Evolutionary conservation across 805 yeast genomes (phyloP), one percentile per base, ranked within the genome.

Genomic region (Ogataea kodamae): DNA sequence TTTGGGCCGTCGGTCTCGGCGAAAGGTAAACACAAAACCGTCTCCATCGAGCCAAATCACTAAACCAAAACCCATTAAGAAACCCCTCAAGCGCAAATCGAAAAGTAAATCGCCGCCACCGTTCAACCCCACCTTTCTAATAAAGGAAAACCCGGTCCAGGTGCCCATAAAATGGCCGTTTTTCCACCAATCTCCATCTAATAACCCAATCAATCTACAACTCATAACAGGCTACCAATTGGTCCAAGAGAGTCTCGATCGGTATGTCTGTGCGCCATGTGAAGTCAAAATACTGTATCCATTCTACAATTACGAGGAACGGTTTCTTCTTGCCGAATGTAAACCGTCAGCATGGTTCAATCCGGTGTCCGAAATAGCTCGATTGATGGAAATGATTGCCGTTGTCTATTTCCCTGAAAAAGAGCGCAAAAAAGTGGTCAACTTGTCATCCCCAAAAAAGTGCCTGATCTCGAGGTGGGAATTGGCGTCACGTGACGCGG

Each of bases 281-380:
- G 50, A 42, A 21, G 48, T 63, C 15, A 31, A 47, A 3, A 46
- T 62, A 9, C 50, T 57, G 5, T 57, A 59, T 18, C 65, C 65
- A 37, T 68, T 51, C 48, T 76, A 78, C 1, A 59, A 63, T 25
- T 70, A 74, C 40, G 54, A 54, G 19, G 85, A 78, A 45, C 61
- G 62, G 24, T 78, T 70, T 41, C 40, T 66, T 6, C 54, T 78
- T 22, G 70, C 71, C 3, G 55, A 60, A 10, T 74, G 81, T 5
- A 74, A 72, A 40, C 68, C 68, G 40, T 74, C 74, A 34, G 78
- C 72, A 39, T 52, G 49, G n/a, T 63, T 76, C 24, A 78, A 79
- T 48, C 85, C 88, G 4, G 60, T 78, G 28, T 70, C 65, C 30
- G 90, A 82, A 46, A 66, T 81, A 34, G 80, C 76, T 4, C 64